phyloP scores from a whole-genome alignment of 169 alveolate species.

The Plasmodium coatneyi region DNA sequence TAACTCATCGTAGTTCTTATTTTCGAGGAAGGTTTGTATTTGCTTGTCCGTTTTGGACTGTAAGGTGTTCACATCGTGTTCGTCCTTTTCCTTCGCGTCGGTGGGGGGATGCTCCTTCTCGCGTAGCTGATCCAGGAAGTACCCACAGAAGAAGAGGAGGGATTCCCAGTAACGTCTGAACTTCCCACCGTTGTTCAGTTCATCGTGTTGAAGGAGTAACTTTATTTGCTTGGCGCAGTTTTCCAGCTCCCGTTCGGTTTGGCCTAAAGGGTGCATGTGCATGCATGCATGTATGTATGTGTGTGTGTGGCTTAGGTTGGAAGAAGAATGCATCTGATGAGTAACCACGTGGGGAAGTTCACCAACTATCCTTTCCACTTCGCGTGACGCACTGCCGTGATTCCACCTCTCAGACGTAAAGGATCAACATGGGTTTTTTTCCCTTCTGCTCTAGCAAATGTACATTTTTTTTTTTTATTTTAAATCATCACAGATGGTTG shows the following conservation, averaged over 20 bases:
- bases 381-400: neutral
- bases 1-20: slow-evolving; percentile 70
- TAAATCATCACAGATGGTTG: neutral
- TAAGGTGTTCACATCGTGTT: slow-evolving; percentile 52
- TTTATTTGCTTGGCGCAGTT: slow-evolving; percentile 33
- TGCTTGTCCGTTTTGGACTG: slow-evolving; percentile 76
- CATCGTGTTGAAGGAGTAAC: slow-evolving; percentile 12
- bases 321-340: neutral
- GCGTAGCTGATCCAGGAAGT: neutral
- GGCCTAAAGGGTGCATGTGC: neutral
- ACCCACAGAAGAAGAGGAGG: slow-evolving; percentile 25
- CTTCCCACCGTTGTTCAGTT: slow-evolving; percentile 3
- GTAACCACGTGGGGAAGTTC: neutral
- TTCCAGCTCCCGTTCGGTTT: slow-evolving; percentile 27
- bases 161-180: slow-evolving; percentile 26
- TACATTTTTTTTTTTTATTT: slow-evolving; percentile 11
- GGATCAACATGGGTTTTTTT: slow-evolving; percentile 9
- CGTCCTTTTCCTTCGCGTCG: slow-evolving; percentile 14
- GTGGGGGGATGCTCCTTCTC: neutral
- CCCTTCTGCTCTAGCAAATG: slow-evolving; percentile 53
- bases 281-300: neutral
- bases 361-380: neutral
- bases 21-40: slow-evolving; percentile 74
- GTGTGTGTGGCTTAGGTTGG: neutral
- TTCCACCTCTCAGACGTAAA: neutral